phyloP scores from a whole-genome alignment of 2,329 filamentous ascomycete genomes.

The Aspergillus awamori region DNA sequence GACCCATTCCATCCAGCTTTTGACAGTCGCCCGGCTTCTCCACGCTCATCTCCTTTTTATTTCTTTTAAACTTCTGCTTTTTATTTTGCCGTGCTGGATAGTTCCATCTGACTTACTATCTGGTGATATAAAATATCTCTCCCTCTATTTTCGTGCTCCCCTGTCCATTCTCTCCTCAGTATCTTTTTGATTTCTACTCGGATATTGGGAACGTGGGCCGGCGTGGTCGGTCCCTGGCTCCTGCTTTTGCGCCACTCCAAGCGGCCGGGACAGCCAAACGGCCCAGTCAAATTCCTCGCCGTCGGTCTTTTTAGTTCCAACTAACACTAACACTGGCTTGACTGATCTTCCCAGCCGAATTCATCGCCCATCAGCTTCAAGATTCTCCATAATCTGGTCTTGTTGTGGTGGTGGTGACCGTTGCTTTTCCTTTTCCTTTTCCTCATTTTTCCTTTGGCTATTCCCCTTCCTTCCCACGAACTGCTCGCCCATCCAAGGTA shows the following conservation, averaged over 20 bases:
- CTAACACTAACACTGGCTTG: not conserved
- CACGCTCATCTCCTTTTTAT: not conserved
- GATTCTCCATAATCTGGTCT: not conserved
- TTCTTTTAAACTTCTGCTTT: not conserved
- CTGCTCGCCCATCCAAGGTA: not conserved
- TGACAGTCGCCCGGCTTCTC: not conserved
- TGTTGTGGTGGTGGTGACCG: not conserved
- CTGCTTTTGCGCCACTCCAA: not conserved
- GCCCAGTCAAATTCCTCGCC: conserved; percentile 10
- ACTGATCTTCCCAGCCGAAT: conserved; percentile 2
- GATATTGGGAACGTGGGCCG: not conserved
- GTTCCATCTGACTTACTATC: not conserved
- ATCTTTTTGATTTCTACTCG: not conserved
- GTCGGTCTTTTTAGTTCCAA: not conserved
- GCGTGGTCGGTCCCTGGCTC: not conserved
- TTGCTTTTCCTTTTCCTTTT: not conserved
- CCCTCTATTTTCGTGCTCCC: too few relatives aligned
- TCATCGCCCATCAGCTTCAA: conserved; percentile 5
- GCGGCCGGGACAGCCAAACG: conserved; percentile 3
- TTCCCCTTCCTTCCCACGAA: conserved; percentile 6
- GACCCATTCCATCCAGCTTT: not conserved
- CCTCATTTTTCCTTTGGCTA: conserved; percentile 14
- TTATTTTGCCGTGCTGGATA: too few relatives aligned
- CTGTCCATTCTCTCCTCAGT: too few relatives aligned
- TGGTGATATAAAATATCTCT: too few relatives aligned